Percentiles rank a stretch among this genome's conserved stretches.
Conservation (phyloP, 495 filamentous ascomycete species). For the Poronia punctata region DNA sequence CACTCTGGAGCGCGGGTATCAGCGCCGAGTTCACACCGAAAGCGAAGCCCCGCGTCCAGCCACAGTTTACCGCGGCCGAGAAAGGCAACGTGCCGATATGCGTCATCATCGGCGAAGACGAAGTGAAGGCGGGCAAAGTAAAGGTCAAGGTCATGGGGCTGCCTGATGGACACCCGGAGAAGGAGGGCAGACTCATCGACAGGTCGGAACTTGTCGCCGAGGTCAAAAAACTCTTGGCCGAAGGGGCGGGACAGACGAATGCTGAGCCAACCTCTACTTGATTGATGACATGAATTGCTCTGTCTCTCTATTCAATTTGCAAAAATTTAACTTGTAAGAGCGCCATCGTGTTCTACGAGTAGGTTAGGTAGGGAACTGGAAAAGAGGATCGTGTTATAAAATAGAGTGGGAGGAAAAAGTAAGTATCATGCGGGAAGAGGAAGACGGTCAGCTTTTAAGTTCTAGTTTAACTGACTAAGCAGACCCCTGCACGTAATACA, state of each 20-base stretch:
- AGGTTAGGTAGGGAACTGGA: too few relatives aligned
- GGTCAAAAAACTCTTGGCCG: slow-evolving; percentile 40
- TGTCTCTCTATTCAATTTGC: too few relatives aligned
- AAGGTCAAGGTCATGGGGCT: slow-evolving; percentile 83
- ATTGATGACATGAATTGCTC: too few relatives aligned
- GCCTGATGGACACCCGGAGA: slow-evolving; percentile 72
- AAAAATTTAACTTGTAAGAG: too few relatives aligned
- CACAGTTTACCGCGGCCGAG: slow-evolving; percentile 78
- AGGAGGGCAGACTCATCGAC: slow-evolving; percentile 70
- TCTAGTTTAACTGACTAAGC: too few relatives aligned
- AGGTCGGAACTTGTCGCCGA: slow-evolving; percentile 55
- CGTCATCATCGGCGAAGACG: slow-evolving; percentile 75
- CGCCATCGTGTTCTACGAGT: too few relatives aligned
- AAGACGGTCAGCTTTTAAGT: too few relatives aligned
- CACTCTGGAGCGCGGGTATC: slow-evolving; percentile 71
- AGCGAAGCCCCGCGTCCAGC: slow-evolving; percentile 67
- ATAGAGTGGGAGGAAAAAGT: too few relatives aligned
- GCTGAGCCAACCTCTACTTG: slow-evolving; percentile 1
- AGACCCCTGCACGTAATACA: too few relatives aligned
- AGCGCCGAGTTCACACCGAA: slow-evolving; percentile 79
- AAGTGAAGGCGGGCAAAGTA: slow-evolving; percentile 65
- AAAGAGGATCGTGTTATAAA: too few relatives aligned
- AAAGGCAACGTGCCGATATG: slow-evolving; percentile 62
- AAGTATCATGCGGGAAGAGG: too few relatives aligned
- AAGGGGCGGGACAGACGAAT: slow-evolving; percentile 3